Base-by-base conservation (phyloP, 2,329 filamentous ascomycete genomes). In the Lachnellula cervina region DNA sequence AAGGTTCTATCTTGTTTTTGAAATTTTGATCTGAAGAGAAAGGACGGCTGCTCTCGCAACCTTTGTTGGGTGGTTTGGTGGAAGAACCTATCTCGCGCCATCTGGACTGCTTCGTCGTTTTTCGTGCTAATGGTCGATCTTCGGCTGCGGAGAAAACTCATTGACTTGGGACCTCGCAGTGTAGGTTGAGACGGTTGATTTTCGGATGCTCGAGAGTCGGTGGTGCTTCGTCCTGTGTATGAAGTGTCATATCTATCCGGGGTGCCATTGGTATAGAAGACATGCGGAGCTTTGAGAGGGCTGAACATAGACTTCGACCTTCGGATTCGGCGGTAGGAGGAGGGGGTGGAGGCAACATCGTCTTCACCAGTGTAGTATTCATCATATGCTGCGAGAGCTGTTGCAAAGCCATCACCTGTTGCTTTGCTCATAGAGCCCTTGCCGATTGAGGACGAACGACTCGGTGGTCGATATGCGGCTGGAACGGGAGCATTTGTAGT, bases 281-380 rank as follows among this genome's bases (percentile, higher is more conserved):
- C 58, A 48, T 52, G 62, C 5, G 67, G 61, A 5, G 54, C 57
- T 59, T 49, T 66, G 21, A 11, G 58, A 58, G 43, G 71, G 59
- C 52, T 73, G 58, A 80, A 74, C 77, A 83, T 78, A 0, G 82
- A 84, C 56, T 72, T 78, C 1, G 81, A 81, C 62, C 78, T 81
- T 44, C 79, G 78, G 43, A 84, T 67, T 28, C 72, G 75, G 47
- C 76, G 73, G 60, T 75, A 79, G 0, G 78, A 78, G 2, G 75
- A 76, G 14, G 76, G 74, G 32, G 72, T 71, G 3, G 79, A 79
- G 1, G 72, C 73, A 34, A 75, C 66, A 51, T 78, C 74, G 55
- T 81, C 77, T 55, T 80, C 76, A 0, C 72, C 72, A 4, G 73
- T 76, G 63, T 77, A 79, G 53, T 74, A 72, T 62, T 76, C 72